phyloP scores from a whole-genome alignment of 1,284 basidiomycete genomes.

The Trichosporon faecale region DNA sequence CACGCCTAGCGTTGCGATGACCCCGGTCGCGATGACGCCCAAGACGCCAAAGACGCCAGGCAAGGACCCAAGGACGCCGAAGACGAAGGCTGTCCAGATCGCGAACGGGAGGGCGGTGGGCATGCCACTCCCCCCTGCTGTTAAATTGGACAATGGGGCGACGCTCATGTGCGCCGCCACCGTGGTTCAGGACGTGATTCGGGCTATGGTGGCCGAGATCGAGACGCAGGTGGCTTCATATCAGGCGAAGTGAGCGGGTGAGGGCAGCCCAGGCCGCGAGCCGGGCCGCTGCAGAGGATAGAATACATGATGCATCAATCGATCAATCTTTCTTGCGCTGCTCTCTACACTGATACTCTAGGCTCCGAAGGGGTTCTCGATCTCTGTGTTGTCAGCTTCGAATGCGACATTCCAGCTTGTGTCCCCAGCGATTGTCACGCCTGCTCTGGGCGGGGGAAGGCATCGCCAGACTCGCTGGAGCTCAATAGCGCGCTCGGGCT shows the following conservation, averaged over 20 bases:
- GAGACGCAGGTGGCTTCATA: constrained; percentile 19
- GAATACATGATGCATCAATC: constrained; percentile 11
- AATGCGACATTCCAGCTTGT: neutral
- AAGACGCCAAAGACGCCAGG: neutral
- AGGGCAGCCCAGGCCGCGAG: neutral
- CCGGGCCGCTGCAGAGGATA: neutral
- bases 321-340: neutral
- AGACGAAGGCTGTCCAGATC: neutral
- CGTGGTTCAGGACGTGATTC: constrained; percentile 23
- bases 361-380: constrained; percentile 50
- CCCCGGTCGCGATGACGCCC: constrained; percentile 10
- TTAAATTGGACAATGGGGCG: constrained; percentile 18
- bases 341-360: constrained; percentile 9
- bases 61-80: neutral
- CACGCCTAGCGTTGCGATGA: neutral
- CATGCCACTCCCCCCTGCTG: constrained; percentile 14
- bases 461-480: too few relatives aligned
- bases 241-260: constrained; percentile 9
- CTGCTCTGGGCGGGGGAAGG: too few relatives aligned
- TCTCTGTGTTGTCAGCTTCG: constrained; percentile 33
- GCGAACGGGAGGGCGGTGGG: neutral
- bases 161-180: constrained; percentile 17
- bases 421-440: too few relatives aligned
- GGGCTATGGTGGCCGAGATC: constrained; percentile 21
- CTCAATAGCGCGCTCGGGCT: too few relatives aligned